Evolutionary conservation across 2,329 filamentous ascomycete species (phyloP).

Genomic region (Scytalidium lignicola): DNA sequence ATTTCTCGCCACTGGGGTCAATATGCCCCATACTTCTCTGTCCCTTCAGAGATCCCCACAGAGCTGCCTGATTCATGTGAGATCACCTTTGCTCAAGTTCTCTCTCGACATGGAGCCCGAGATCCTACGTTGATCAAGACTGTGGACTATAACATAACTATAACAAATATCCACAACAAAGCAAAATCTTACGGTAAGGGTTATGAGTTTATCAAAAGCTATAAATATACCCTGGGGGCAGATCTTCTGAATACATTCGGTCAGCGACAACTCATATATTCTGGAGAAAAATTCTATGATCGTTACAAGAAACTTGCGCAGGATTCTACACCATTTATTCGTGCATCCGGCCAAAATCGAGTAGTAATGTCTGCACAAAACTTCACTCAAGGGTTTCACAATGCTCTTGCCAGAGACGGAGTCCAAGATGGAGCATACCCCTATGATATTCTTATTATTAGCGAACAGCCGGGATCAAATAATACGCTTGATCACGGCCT

Average conservation of each 20-base stretch:
- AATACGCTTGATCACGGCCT: conserved; percentile 75
- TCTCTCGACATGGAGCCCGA: conserved; percentile 81
- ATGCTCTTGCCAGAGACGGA: conserved; percentile 34
- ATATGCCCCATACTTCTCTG: conserved; percentile 79
- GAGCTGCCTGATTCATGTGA: conserved; percentile 60
- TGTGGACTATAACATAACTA: conserved; percentile 53
- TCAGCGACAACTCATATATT: conserved; percentile 64
- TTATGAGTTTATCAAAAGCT: conserved; percentile 67
- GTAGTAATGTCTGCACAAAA: conserved; percentile 71
- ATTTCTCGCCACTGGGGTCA: conserved; percentile 63
- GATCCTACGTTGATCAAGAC: conserved; percentile 71
- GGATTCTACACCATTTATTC: conserved; percentile 60
- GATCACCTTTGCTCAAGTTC: conserved; percentile 72
- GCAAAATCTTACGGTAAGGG: conserved; percentile 53
- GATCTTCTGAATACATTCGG: conserved; percentile 68
- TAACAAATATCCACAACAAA: conserved; percentile 58
- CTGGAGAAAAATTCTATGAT: conserved; percentile 69
- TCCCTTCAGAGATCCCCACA: conserved; percentile 60
- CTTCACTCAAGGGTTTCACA: conserved; percentile 71
- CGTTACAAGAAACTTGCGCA: conserved; percentile 63
- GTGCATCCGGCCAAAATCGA: conserved; percentile 63
- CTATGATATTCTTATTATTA: conserved; percentile 60
- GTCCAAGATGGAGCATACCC: conserved; percentile 38
- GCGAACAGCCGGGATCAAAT: conserved; percentile 62
- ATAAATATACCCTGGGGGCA: conserved; percentile 64